These are phyloP conservation scores for Hanseniaspora clermontiae DNA, from an alignment of 805 yeast genomes.

Conservation along the genomic window DNA sequence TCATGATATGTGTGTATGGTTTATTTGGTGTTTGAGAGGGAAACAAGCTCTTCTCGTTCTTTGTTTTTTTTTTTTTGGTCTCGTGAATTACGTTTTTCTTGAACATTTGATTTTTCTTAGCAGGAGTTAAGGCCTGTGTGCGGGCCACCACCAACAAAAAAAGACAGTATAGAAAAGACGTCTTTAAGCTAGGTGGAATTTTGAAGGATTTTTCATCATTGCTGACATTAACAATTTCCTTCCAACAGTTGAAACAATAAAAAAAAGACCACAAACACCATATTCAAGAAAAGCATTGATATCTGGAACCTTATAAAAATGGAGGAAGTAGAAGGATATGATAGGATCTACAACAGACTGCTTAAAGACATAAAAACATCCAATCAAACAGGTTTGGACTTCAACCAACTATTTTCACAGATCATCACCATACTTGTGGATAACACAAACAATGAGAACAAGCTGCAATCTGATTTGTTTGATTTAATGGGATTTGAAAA, in stretches of 20 bases:
- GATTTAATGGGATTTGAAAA: constrained; percentile 80
- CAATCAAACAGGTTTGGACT: neutral
- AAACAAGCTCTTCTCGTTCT: neutral
- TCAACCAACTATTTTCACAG: neutral
- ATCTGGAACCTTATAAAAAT: neutral
- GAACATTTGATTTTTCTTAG: no score
- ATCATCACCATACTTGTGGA: constrained; percentile 18
- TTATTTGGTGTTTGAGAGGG: neutral
- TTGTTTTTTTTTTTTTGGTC: no score
- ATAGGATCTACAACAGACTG: neutral
- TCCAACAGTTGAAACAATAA: neutral
- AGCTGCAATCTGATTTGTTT: constrained; percentile 56
- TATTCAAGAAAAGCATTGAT: neutral
- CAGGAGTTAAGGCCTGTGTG: no score
- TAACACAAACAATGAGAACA: constrained; percentile 37
- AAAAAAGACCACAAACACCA: neutral
- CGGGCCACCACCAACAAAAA: no score
- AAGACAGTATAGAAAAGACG: no score
- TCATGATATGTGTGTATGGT: neutral
- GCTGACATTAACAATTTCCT: no score
- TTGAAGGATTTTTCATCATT: no score
- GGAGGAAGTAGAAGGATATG: neutral
- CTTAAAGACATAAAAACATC: neutral
- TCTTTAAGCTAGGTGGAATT: no score
- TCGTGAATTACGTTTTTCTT: no score